Percentiles rank a stretch among this genome's conserved stretches.
phyloP scores from a whole-genome alignment of 2,329 filamentous ascomycete species.

The Sporothrix brasiliensis region DNA sequence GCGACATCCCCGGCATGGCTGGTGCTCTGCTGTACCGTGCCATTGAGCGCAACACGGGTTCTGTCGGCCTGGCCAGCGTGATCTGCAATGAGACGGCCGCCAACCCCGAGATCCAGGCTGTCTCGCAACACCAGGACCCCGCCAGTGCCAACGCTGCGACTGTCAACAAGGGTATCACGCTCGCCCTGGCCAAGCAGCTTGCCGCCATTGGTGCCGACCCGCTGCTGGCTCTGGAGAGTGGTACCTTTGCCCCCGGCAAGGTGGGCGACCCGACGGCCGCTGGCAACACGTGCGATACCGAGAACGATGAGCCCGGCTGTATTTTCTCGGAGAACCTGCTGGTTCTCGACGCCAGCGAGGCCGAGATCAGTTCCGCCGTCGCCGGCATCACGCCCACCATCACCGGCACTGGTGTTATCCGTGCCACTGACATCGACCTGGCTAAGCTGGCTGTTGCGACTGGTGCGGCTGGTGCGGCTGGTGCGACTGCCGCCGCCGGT shows the following conservation, averaged over 20 bases:
- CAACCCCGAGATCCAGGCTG: constrained; percentile 67
- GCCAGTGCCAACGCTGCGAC: constrained; percentile 57
- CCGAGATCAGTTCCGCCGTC: constrained; percentile 58
- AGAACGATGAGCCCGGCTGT: constrained; percentile 55
- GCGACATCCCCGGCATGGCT: constrained; percentile 56
- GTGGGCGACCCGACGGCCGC: constrained; percentile 46
- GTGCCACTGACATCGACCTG: constrained; percentile 38
- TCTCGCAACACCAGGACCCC: constrained; percentile 69
- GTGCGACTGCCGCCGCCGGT: constrained; percentile 32
- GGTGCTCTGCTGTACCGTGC: constrained; percentile 58
- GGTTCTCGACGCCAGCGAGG: constrained; percentile 56
- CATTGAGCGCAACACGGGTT: constrained; percentile 63
- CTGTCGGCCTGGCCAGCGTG: constrained; percentile 60
- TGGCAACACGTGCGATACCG: constrained; percentile 59
- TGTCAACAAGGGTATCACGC: constrained; percentile 62
- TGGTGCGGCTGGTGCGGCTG: constrained; percentile 31
- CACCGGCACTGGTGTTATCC: constrained; percentile 37
- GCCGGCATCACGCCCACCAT: constrained; percentile 42
- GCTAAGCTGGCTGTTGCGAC: constrained; percentile 36
- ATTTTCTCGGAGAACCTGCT: constrained; percentile 59
- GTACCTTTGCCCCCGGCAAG: constrained; percentile 64
- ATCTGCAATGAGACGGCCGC: constrained; percentile 58
- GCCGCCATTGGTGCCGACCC: constrained; percentile 64
- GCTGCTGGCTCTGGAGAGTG: constrained; percentile 60
- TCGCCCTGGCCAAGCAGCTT: constrained; percentile 63